Base-by-base conservation (phyloP, 371 early-diverging fungal species). In the Zychaea mexicana region DNA sequence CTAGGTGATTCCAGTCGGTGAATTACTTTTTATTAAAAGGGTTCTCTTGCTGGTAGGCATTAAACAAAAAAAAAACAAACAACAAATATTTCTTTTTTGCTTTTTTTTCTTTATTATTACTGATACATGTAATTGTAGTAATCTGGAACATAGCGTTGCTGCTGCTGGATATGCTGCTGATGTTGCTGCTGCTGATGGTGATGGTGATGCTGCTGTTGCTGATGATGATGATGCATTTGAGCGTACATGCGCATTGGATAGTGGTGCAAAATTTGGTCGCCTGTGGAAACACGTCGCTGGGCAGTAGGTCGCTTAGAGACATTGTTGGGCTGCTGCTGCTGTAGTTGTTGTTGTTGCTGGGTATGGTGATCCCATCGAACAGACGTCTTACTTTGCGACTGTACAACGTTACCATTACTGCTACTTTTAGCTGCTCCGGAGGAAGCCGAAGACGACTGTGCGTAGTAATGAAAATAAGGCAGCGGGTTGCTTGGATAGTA, bases 41-140 rank as follows among this genome's bases (percentile, higher is more conserved):
- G 15, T 42, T 42, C n/a, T 42, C 17, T 42, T 42, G 4, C 3
- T 39, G 10, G n/a, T 39, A 15, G n/a, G 10, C n/a, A 13, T 42
- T 42, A 42, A 17, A 17, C 24, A 19, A 49, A 49, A 22, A 36
- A 15, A 9, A 36, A 36, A 36, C 7, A 36, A 24, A 24, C 24
- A 24, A 24, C 21, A 19, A 49, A 24, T 9, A 49, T 24, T 46
- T 46, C n/a, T n/a, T n/a, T n/a, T n/a, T 46, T 46, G 7, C 19
- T 46, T 15, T 46, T n/a, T 46, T 3, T 15, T 21, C n/a, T n/a
- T 1, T 10, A 15, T 30, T 30, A 38, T 58, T 58, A 24, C 8
- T 45, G 38, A 38, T 58, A 58, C 45, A 58, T 58, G 10, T 58
- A 58, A 49, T 13, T 49, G 10, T 58, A 58, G 28, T 58, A 58